Evolutionary conservation across 2,329 filamentous ascomycete genomes (phyloP).

Genomic region (Aureobasidium sp.): DNA sequence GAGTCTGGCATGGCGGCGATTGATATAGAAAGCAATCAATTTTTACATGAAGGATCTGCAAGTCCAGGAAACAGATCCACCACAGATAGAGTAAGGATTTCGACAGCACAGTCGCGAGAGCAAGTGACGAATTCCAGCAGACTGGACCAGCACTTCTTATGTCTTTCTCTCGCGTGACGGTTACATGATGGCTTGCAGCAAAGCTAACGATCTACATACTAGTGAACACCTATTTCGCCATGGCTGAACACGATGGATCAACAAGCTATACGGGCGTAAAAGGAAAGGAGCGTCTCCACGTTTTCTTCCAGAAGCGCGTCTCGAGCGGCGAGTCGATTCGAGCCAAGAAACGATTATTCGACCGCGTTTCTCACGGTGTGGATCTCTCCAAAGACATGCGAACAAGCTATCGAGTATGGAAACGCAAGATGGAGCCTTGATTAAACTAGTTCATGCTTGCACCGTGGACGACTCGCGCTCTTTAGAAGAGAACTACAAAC

Average conservation of each 20-base stretch:
- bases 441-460: background rate
- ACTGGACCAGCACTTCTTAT: constrained; percentile 10
- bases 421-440: background rate
- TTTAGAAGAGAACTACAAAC: no score
- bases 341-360: background rate
- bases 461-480: no score
- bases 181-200: constrained; percentile 7
- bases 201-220: background rate
- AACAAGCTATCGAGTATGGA: background rate
- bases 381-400: background rate
- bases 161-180: background rate
- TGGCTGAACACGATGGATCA: constrained; percentile 1
- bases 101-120: background rate
- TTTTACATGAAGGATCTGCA: background rate
- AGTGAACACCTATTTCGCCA: background rate
- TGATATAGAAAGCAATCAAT: background rate
- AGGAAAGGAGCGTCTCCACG: background rate
- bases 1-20: constrained; percentile 4
- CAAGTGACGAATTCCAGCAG: background rate
- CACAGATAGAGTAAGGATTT: background rate
- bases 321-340: background rate
- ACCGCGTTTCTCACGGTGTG: background rate
- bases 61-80: background rate
- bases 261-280: background rate
- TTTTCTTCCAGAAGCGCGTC: background rate